phyloP scores from a whole-genome alignment of 2,329 filamentous ascomycete species.

The Exophiala bonariae region DNA sequence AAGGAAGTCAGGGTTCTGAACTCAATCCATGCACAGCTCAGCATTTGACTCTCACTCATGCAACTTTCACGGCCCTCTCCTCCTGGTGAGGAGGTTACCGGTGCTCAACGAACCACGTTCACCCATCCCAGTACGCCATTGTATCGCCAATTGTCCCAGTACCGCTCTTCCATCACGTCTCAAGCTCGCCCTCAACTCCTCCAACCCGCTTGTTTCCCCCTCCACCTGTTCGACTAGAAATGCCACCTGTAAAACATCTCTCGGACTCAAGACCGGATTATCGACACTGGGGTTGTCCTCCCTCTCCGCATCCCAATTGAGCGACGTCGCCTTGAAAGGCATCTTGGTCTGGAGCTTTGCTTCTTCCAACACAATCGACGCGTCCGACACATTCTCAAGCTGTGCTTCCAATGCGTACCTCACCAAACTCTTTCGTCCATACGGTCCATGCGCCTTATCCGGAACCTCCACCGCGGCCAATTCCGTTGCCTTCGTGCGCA shows the following conservation, averaged over 20 bases:
- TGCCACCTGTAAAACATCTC: constrained; percentile 65
- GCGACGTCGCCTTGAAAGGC: constrained; percentile 50
- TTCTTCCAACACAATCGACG: constrained; percentile 72
- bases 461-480: constrained; percentile 49
- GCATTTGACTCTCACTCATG: not conserved
- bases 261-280: constrained; percentile 56
- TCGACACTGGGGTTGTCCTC: constrained; percentile 28
- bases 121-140: constrained; percentile 88
- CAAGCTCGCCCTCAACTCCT: constrained; percentile 49
- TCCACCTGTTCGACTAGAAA: constrained; percentile 61
- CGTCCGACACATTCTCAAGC: constrained; percentile 90
- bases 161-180: constrained; percentile 52
- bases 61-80: constrained; percentile 21
- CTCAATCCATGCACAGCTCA: too few relatives aligned
- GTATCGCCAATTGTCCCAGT: constrained; percentile 80
- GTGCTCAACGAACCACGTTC: constrained; percentile 85
- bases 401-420: constrained; percentile 87
- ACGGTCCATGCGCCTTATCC: constrained; percentile 46
- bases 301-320: constrained; percentile 54
- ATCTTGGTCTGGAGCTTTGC: constrained; percentile 19
- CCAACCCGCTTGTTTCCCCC: constrained; percentile 46
- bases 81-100: constrained; percentile 65
- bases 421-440: constrained; percentile 41
- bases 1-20: too few relatives aligned
- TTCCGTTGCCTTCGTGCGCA: constrained; percentile 82